Percentiles rank a stretch among this genome's conserved stretches.
Conservation (phyloP, 2,329 filamentous ascomycete species). For the Zymoseptoria tritici region DNA sequence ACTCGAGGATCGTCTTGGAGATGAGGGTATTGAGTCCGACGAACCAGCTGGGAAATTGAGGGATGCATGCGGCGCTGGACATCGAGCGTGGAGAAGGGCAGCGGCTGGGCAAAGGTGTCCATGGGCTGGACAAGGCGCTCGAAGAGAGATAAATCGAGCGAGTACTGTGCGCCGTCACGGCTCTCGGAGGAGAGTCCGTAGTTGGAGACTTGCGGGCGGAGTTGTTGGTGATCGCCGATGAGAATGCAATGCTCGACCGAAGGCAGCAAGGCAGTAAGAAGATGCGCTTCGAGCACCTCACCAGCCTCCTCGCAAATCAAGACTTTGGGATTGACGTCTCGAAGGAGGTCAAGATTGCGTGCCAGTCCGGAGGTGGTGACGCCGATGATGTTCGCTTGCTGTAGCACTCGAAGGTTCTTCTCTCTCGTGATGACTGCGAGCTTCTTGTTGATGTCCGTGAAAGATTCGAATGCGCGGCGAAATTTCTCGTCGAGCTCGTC, state of each 20-base stretch:
- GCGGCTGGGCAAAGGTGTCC: not conserved
- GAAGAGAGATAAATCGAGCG: constrained; percentile 54
- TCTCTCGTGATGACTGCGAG: constrained; percentile 23
- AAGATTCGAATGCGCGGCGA: constrained; percentile 3
- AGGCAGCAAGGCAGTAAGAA: constrained; percentile 53
- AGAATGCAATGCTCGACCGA: constrained; percentile 54
- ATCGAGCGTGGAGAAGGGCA: constrained; percentile 37
- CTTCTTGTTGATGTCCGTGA: not conserved
- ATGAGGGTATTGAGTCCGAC: constrained; percentile 49
- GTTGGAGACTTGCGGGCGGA: constrained; percentile 52
- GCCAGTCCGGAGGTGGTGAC: constrained; percentile 56
- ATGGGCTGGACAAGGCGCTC: constrained; percentile 46
- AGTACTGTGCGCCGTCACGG: constrained; percentile 42
- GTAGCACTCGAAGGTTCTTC: constrained; percentile 33
- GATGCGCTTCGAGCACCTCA: constrained; percentile 59
- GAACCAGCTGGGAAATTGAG: constrained; percentile 51
- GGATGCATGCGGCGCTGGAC: constrained; percentile 61
- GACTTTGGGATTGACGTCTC: constrained; percentile 36
- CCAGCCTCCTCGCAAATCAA: constrained; percentile 53
- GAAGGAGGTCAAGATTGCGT: constrained; percentile 46
- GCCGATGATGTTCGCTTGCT: constrained; percentile 47
- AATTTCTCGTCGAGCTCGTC: constrained; percentile 10
- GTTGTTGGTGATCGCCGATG: constrained; percentile 58
- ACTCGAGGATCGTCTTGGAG: constrained; percentile 43
- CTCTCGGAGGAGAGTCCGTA: constrained; percentile 48